A percentile compares a stretch with the other conserved stretches of the same genome.
Evolutionary conservation across 352 stramenopile species (phyloP).

Genomic region (Globisporangium sylvaticum): DNA sequence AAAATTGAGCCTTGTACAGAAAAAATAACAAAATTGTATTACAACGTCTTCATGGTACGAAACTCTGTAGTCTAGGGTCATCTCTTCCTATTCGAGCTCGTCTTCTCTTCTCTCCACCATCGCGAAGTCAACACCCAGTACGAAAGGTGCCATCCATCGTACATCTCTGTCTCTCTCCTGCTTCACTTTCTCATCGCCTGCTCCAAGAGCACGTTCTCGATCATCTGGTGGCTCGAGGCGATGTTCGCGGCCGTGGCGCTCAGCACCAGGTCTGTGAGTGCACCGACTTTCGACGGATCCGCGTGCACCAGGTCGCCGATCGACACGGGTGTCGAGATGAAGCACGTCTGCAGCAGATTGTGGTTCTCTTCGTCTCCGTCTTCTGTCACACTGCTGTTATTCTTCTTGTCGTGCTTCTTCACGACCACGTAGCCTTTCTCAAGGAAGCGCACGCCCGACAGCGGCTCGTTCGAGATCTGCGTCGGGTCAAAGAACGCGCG

Average conservation of each 20-base stretch:
- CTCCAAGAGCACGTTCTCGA: conserved; percentile 42
- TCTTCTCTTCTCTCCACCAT: too few relatives aligned
- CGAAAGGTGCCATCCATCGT: too few relatives aligned
- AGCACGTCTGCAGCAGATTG: conserved; percentile 28
- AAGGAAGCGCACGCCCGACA: conserved; percentile 43
- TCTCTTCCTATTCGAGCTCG: too few relatives aligned
- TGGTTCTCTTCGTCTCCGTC: not conserved
- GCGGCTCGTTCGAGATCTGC: conserved; percentile 36
- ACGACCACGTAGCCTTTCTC: conserved; percentile 59
- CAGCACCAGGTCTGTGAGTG: conserved; percentile 48
- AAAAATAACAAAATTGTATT: too few relatives aligned
- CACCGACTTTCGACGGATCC: conserved; percentile 26
- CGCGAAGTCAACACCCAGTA: too few relatives aligned
- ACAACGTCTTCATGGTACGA: too few relatives aligned
- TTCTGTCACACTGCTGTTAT: not conserved
- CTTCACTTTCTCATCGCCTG: not conserved
- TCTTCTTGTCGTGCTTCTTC: conserved; percentile 19
- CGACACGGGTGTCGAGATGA: conserved; percentile 28
- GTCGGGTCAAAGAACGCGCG: conserved; percentile 44
- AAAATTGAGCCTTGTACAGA: too few relatives aligned
- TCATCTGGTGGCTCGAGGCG: conserved; percentile 45
- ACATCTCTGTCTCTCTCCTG: too few relatives aligned
- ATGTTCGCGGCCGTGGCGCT: conserved; percentile 37
- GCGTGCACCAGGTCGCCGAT: conserved; percentile 2
- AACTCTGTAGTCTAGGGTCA: too few relatives aligned